Evolutionary conservation across 1,284 basidiomycete genomes (phyloP).

Genomic region (Cystobasidiaceae sp.): DNA sequence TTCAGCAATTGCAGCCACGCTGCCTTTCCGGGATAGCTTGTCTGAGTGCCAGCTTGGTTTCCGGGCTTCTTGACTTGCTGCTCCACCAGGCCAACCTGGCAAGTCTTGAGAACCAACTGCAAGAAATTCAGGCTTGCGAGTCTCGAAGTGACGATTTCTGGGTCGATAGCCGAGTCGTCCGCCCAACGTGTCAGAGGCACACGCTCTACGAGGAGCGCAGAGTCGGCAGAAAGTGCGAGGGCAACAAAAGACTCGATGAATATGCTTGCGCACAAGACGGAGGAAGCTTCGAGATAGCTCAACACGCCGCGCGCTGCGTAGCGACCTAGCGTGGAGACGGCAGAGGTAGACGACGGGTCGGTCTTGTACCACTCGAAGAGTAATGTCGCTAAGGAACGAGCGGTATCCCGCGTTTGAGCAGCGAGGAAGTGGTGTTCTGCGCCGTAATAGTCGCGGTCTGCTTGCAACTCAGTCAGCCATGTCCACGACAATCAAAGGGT

Average conservation of each 20-base stretch:
- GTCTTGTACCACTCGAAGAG: slow-evolving; percentile 67
- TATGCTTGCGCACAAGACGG: slow-evolving; percentile 74
- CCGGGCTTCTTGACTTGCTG: slow-evolving; percentile 34
- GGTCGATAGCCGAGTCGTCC: slow-evolving; percentile 46
- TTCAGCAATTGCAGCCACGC: slow-evolving; percentile 35
- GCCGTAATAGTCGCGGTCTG: slow-evolving; percentile 66
- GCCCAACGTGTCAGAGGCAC: slow-evolving; percentile 31
- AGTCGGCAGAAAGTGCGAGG: slow-evolving; percentile 53
- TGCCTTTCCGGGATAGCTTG: slow-evolving; percentile 34
- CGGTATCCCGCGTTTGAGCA: slow-evolving; percentile 79
- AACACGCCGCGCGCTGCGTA: slow-evolving; percentile 77
- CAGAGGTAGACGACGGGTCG: slow-evolving; percentile 44
- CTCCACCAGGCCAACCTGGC: slow-evolving; percentile 67
- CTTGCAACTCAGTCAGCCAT: background rate
- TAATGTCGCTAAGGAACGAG: slow-evolving; percentile 74
- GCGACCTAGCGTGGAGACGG: slow-evolving; percentile 51
- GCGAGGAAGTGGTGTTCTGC: slow-evolving; percentile 77
- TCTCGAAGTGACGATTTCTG: slow-evolving; percentile 66
- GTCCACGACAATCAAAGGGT: background rate
- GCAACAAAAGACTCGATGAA: slow-evolving; percentile 73
- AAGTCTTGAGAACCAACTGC: slow-evolving; percentile 75
- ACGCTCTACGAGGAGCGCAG: slow-evolving; percentile 50
- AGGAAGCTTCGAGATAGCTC: slow-evolving; percentile 82
- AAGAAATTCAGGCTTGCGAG: slow-evolving; percentile 74
- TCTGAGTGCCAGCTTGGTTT: slow-evolving; percentile 25